These are phyloP conservation scores for Incumbomyces delicatus DNA, from an alignment of 2,329 filamentous ascomycete species.

Conservation along the genomic window DNA sequence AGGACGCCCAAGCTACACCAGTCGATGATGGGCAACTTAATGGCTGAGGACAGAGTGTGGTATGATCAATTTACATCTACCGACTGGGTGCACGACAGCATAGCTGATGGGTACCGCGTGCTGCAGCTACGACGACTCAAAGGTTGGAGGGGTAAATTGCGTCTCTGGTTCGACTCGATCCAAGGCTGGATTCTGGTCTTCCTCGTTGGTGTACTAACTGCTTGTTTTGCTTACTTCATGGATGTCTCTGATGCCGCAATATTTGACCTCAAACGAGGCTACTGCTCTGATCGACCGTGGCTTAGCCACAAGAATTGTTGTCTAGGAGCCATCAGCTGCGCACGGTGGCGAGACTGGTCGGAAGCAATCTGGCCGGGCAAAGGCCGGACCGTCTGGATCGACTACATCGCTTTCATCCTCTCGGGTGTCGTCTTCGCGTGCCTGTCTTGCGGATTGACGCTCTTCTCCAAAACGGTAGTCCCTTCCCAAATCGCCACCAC, in stretches of 20 bases:
- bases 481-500: conserved; percentile 73
- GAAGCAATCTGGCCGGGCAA: conserved; percentile 47
- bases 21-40: conserved; percentile 48
- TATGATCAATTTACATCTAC: conserved; percentile 98
- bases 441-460: conserved; percentile 66
- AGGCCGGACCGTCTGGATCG: conserved; percentile 50
- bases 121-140: conserved; percentile 72
- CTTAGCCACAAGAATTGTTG: conserved; percentile 61
- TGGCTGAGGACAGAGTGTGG: conserved; percentile 82
- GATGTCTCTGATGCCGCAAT: conserved; percentile 76
- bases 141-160: conserved; percentile 71
- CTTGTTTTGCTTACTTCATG: conserved; percentile 76
- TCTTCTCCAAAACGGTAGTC: conserved; percentile 88
- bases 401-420: conserved; percentile 66
- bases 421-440: conserved; percentile 61
- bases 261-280: conserved; percentile 87
- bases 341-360: conserved; percentile 57
- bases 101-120: conserved; percentile 83
- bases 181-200: conserved; percentile 94
- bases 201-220: conserved; percentile 76
- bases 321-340: conserved; percentile 43
- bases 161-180: conserved; percentile 69
- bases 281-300: conserved; percentile 65
- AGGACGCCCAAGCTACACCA: conserved; percentile 18
- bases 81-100: conserved; percentile 97